Conservation (phyloP, 2,329 filamentous ascomycete genomes). For the Claviceps sorghi region DNA sequence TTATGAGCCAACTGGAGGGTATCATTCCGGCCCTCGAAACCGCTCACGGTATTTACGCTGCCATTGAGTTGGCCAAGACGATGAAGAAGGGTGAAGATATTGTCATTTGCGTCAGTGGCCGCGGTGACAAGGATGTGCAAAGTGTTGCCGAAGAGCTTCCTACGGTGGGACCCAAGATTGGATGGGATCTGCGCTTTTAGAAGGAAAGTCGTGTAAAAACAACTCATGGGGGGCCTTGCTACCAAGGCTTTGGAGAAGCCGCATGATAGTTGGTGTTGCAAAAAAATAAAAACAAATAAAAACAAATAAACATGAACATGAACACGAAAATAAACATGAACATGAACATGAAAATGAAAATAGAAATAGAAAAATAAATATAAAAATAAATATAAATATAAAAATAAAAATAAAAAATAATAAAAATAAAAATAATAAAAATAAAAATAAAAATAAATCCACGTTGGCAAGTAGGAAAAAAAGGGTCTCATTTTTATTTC, state of each 20-base stretch:
- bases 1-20: conserved; percentile 77
- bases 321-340: no score
- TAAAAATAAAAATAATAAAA: no score
- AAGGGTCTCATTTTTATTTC: neutral
- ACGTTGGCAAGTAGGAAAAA: neutral
- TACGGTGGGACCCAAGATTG: conserved; percentile 75
- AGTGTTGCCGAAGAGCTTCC: conserved; percentile 92
- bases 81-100: conserved; percentile 81
- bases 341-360: no score
- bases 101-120: conserved; percentile 83
- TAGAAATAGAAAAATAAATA: no score
- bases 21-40: conserved; percentile 95
- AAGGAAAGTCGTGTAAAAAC: neutral
- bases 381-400: no score
- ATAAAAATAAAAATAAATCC: neutral
- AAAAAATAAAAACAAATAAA: no score
- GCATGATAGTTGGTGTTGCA: neutral
- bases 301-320: no score
- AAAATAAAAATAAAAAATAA: no score
- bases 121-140: conserved; percentile 97
- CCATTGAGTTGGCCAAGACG: conserved; percentile 78
- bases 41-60: conserved; percentile 82
- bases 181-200: conserved; percentile 52
- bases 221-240: neutral
- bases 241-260: neutral